Evolutionary conservation across 352 stramenopile genomes (phyloP).

Genomic region (Pythium sukuiense): DNA sequence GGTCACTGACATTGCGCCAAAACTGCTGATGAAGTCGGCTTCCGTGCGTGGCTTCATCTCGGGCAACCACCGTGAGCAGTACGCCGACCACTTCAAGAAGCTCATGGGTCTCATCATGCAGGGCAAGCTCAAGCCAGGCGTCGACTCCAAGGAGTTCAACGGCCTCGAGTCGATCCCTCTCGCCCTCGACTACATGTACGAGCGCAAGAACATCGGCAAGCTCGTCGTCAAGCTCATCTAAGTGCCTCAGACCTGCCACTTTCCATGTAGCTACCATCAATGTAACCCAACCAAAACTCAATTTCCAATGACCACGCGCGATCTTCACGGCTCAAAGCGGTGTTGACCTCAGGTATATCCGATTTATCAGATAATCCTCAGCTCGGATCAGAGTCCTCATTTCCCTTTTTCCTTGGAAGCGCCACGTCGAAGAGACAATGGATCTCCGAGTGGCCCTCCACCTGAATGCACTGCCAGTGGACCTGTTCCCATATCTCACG

Average conservation of each 20-base stretch:
- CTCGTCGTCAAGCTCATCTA: conserved; percentile 45
- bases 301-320: too few species aligned
- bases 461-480: not conserved
- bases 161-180: conserved; percentile 47
- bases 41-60: conserved; percentile 49
- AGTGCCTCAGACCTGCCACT: too few species aligned
- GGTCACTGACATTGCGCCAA: conserved; percentile 18
- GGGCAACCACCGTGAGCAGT: conserved; percentile 41
- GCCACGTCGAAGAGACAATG: not conserved
- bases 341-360: too few species aligned
- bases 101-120: not conserved
- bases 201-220: conserved; percentile 79
- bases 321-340: too few species aligned
- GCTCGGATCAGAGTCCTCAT: too few species aligned
- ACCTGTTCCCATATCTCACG: not conserved
- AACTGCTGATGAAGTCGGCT: conserved; percentile 37
- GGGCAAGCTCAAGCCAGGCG: conserved; percentile 36
- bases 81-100: conserved; percentile 32
- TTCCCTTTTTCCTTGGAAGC: too few species aligned
- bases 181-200: conserved; percentile 58
- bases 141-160: conserved; percentile 43
- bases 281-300: too few species aligned
- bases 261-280: too few species aligned
- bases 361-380: too few species aligned
- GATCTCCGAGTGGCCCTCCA: not conserved